Conservation (phyloP, 2,329 filamentous ascomycete species). For the Diplodia intermedia region DNA sequence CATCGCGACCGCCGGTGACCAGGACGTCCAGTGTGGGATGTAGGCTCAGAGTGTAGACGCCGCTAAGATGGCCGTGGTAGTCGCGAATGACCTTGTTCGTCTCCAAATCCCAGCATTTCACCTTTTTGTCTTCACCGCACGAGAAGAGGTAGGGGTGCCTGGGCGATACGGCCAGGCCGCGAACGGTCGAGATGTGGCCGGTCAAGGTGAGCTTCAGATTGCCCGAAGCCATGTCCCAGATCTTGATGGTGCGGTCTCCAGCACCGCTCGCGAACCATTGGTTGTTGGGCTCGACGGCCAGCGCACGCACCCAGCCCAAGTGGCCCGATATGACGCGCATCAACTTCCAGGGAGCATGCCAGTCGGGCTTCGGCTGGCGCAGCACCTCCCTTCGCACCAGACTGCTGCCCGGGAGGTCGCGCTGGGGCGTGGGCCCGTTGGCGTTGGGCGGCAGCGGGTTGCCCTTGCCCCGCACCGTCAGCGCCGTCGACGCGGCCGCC, state of each 20-base stretch:
- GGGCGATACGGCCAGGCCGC: conserved; percentile 89
- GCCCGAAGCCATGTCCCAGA: conserved; percentile 94
- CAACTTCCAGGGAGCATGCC: conserved; percentile 98
- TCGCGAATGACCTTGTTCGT: conserved; percentile 99
- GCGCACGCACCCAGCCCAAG: conserved; percentile 87
- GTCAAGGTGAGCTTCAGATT: conserved; percentile 85
- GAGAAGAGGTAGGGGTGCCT: conserved; percentile 97
- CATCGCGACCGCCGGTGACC: conserved; percentile 92
- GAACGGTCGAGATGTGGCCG: conserved; percentile 91
- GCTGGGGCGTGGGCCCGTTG: conserved; percentile 60
- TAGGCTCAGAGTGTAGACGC: conserved; percentile 91
- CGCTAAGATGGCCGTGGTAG: conserved; percentile 95
- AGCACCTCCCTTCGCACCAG: conserved; percentile 69
- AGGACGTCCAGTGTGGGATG: conserved; percentile 95
- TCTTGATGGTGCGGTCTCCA: conserved; percentile 96
- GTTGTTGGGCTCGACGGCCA: conserved; percentile 94
- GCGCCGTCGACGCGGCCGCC: conserved; percentile 61
- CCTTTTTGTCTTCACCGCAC: conserved; percentile 99
- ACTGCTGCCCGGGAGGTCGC: conserved; percentile 60
- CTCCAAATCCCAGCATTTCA: conserved; percentile 99
- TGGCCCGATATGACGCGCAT: conserved; percentile 98
- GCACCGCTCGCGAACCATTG: conserved; percentile 97
- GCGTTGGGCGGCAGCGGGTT: conserved; percentile 60
- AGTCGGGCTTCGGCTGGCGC: conserved; percentile 79
- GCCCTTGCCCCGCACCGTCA: conserved; percentile 60